A percentile compares a stretch with the other conserved stretches of the same genome.
Evolutionary conservation across 192 early-diverging fungal species (phyloP).

Genomic region (Borealophlyctis nickersoniae): DNA sequence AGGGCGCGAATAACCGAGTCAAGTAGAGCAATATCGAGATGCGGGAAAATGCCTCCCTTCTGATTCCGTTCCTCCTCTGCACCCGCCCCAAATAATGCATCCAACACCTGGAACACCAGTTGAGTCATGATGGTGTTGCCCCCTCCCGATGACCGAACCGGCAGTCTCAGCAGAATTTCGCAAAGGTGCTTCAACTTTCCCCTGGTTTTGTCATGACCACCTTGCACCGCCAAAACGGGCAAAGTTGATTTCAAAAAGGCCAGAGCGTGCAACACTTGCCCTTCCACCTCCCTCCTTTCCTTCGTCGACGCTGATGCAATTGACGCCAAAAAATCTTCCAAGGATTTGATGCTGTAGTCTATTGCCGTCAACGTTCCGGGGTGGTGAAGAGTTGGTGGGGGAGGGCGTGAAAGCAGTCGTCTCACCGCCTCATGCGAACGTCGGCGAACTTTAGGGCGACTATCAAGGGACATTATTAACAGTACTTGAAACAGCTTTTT

Average conservation of each 20-base stretch:
- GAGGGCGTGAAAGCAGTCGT: constrained; percentile 66
- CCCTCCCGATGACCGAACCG: constrained; percentile 58
- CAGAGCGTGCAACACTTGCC: constrained; percentile 57
- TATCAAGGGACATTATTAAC: constrained; percentile 74
- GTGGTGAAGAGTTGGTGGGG: constrained; percentile 67
- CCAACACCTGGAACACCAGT: constrained; percentile 72
- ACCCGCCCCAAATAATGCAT: constrained; percentile 54
- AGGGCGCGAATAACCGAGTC: constrained; percentile 33
- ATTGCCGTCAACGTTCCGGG: constrained; percentile 64
- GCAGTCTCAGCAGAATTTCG: constrained; percentile 71
- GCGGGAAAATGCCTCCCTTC: constrained; percentile 26
- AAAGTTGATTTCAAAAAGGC: constrained; percentile 63
- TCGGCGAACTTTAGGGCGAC: constrained; percentile 85
- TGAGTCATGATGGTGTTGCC: constrained; percentile 73
- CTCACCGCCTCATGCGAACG: constrained; percentile 81
- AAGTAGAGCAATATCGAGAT: constrained; percentile 31
- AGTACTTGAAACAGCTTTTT: constrained; percentile 73
- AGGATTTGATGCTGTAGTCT: constrained; percentile 58
- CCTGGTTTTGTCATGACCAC: constrained; percentile 40
- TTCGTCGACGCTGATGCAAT: constrained; percentile 17
- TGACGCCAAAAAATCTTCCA: constrained; percentile 46
- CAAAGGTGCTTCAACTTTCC: constrained; percentile 51
- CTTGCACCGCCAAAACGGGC: constrained; percentile 42
- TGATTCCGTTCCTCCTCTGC: constrained; percentile 20
- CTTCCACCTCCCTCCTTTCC: constrained; percentile 35